Evolutionary conservation across 345 rosid species (phyloP), one percentile per base, ranked within the genome.

Genomic region (Adansonia digitata): DNA sequence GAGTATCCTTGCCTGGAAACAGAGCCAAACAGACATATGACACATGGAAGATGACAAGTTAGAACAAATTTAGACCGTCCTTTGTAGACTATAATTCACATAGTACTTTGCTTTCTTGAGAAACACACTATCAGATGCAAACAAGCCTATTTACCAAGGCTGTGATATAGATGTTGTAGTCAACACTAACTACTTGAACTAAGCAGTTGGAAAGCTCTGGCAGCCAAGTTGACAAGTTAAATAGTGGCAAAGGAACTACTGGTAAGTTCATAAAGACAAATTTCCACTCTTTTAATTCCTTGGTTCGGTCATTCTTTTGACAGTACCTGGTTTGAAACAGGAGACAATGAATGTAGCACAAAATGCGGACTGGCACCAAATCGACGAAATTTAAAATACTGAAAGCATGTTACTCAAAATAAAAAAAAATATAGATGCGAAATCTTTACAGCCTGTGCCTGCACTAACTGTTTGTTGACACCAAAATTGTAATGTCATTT

Each of bases 1-100:
- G 62, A 95, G 91, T 75, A 91, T 87, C 88, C 97, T 89, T 71
- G 98, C 98, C 98, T 94, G 86, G 73, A 74, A 82, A 75, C 24
- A 49, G 7, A 83, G 72, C 13, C 46, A 80, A 80, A 70, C 1
- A 51, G 73, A 26, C 27, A 67, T 1, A 56, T 51, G 31, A 51
- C 12, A 2, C 29, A 17, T 43, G 8, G 46, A 60, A 52, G 52
- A 56, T 9, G 5, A 37, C 27, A 31, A 24, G 42, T 5, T n/a
- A 39, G 7, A 66, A 71, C 13, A 75, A 17, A 37, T 39, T 11
- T 22, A 48, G 4, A 12, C 31, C 53, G 56, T 46, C 26, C 17
- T 45, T 37, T 67, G 55, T 46, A 34, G 29, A n/a, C n/a, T 20
- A 39, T 14, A 72, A 52, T 56, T 72, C 24, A 12, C 37, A 53